phyloP scores from a whole-genome alignment of 768 basidiomycete species.

The Kwoniella bestiolae region DNA sequence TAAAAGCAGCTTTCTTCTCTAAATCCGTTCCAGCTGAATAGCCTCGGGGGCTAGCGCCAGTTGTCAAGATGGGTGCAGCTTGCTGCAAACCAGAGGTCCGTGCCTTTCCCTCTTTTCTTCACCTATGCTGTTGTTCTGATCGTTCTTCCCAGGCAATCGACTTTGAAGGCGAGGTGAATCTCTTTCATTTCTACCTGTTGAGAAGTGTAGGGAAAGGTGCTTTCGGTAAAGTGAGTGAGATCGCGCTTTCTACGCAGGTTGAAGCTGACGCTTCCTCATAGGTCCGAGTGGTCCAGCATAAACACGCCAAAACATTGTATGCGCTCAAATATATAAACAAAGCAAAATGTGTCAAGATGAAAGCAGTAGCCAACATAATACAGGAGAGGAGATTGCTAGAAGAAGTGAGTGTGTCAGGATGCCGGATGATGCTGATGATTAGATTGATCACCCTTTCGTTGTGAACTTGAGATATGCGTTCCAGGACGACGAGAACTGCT shows the following conservation, averaged over 20 bases:
- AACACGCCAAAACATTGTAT: constrained; percentile 85
- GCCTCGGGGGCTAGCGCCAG: not conserved
- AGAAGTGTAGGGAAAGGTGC: constrained; percentile 95
- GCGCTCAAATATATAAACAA: constrained; percentile 99
- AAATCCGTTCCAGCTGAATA: not conserved
- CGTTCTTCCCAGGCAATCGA: constrained; percentile 67
- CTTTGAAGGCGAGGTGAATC: constrained; percentile 81
- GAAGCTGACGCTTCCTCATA: constrained; percentile 53
- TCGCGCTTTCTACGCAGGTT: not conserved
- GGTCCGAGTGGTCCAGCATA: constrained; percentile 98
- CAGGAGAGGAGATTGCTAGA: constrained; percentile 91
- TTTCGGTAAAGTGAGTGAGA: constrained; percentile 85
- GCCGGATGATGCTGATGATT: constrained; percentile 7
- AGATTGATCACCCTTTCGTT: constrained; percentile 91
- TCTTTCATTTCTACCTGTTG: constrained; percentile 96
- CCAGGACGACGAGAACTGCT: constrained; percentile 96
- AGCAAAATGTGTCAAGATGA: constrained; percentile 85
- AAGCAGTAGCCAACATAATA: constrained; percentile 87
- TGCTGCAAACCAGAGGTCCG: constrained; percentile 81
- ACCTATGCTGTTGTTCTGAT: not conserved
- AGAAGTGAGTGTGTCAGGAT: constrained; percentile 65
- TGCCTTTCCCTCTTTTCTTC: too few relatives aligned
- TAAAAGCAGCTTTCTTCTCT: not conserved
- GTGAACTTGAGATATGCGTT: constrained; percentile 94
- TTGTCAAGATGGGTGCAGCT: constrained; percentile 73